Conservation (phyloP, 164 flowering plant genomes). For the Nymphaea thermarum region DNA sequence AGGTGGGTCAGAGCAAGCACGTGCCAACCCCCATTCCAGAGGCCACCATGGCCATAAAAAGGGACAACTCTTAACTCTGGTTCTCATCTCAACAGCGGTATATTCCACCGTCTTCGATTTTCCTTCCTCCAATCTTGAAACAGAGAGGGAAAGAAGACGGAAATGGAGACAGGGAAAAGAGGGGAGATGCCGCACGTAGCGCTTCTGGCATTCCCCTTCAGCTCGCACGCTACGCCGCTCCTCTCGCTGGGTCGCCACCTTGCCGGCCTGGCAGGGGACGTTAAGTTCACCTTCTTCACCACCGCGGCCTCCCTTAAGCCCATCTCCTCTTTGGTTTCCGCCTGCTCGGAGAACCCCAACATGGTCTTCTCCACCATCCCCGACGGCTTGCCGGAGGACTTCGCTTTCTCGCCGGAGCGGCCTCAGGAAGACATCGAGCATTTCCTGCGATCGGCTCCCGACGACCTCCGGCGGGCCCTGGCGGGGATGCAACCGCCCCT, state of each 20-base stretch:
- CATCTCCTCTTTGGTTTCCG: neutral
- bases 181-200: slow-evolving; percentile 3
- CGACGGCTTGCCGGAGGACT: slow-evolving; percentile 26
- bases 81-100: too few relatives aligned
- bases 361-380: slow-evolving; percentile 14
- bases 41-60: too few relatives aligned
- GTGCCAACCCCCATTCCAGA: too few relatives aligned
- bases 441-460: slow-evolving; percentile 26
- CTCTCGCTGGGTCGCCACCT: slow-evolving; percentile 22
- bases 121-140: too few relatives aligned
- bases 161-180: neutral
- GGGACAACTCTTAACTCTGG: too few relatives aligned
- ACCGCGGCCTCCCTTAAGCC: slow-evolving; percentile 7
- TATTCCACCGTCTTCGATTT: too few relatives aligned
- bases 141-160: neutral
- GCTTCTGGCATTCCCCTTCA: slow-evolving; percentile 13
- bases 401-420: slow-evolving; percentile 7
- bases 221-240: slow-evolving; percentile 38
- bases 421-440: slow-evolving; percentile 18
- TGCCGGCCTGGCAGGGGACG: slow-evolving; percentile 22
- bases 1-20: too few relatives aligned
- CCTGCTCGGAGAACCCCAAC: slow-evolving; percentile 1
- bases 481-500: too few relatives aligned
- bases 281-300: slow-evolving; percentile 44
- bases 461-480: slow-evolving; percentile 6